A percentile compares a stretch with the other conserved stretches of the same genome.
Conservation (phyloP, 805 yeast species). For the Kuraishia floccosa region DNA sequence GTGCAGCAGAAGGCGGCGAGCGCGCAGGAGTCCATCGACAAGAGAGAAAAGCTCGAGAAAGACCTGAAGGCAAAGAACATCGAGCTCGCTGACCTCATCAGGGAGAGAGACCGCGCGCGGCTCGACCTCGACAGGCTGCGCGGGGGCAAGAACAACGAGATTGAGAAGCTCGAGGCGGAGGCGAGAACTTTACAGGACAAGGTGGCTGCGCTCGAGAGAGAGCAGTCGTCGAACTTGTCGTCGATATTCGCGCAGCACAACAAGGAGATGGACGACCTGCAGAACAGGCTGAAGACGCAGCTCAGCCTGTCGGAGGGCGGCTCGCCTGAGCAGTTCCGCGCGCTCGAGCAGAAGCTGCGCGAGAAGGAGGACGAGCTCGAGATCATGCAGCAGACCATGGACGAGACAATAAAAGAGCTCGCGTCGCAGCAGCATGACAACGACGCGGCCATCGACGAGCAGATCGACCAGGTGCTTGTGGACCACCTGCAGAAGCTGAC, state of each 20-base stretch:
- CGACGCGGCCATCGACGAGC: constrained; percentile 43
- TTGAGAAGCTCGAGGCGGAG: constrained; percentile 55
- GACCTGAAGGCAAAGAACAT: constrained; percentile 79
- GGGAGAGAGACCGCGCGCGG: constrained; percentile 84
- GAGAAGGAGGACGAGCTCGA: constrained; percentile 74
- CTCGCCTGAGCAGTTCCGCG: constrained; percentile 11
- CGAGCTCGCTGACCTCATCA: constrained; percentile 78
- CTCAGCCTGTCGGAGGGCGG: constrained; percentile 8
- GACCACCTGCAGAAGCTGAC: constrained; percentile 38
- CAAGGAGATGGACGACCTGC: constrained; percentile 45
- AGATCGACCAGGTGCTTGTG: constrained; percentile 40
- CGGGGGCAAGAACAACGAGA: constrained; percentile 53
- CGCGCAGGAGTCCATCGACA: constrained; percentile 84
- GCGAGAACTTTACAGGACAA: constrained; percentile 48
- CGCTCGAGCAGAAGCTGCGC: constrained; percentile 33
- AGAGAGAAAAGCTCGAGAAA: constrained; percentile 70
- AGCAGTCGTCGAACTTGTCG: constrained; percentile 52
- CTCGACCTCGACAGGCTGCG: constrained; percentile 64
- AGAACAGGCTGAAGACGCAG: constrained; percentile 20
- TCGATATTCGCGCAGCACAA: constrained; percentile 51
- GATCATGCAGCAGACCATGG: constrained; percentile 70
- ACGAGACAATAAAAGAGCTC: constrained; percentile 52
- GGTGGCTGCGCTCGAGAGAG: constrained; percentile 47
- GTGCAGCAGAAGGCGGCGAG: constrained; percentile 76
- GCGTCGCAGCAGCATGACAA: constrained; percentile 35